A percentile compares a stretch with the other conserved stretches of the same genome.
Conservation (phyloP, 495 filamentous ascomycete genomes). For the Entonaema liquescens region DNA sequence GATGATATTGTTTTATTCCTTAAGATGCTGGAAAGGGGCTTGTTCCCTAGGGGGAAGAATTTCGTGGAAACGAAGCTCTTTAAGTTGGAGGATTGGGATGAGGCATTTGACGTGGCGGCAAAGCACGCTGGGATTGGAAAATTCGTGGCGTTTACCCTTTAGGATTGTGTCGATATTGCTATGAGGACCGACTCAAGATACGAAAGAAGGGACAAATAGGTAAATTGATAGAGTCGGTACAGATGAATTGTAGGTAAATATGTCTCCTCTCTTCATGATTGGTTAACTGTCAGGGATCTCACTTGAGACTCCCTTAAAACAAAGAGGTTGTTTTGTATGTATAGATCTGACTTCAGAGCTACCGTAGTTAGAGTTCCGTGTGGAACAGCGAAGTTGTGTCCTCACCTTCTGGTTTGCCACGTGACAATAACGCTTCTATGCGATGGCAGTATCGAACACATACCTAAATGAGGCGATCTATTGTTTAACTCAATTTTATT, state of each 20-base stretch:
- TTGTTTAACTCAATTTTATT: neutral
- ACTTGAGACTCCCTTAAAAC: no score
- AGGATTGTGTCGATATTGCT: neutral
- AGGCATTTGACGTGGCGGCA: slow-evolving; percentile 43
- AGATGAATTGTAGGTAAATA: neutral
- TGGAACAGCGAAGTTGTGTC: no score
- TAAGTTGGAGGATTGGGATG: slow-evolving; percentile 46
- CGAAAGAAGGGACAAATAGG: neutral
- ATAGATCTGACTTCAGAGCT: no score
- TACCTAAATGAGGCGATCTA: neutral
- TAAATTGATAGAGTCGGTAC: neutral
- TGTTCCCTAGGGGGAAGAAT: slow-evolving; percentile 43
- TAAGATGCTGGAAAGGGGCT: slow-evolving; percentile 46
- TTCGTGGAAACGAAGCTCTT: slow-evolving; percentile 45
- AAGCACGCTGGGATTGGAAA: slow-evolving; percentile 44
- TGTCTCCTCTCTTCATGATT: neutral
- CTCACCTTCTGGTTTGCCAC: no score
- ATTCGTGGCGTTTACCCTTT: slow-evolving; percentile 39
- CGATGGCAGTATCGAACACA: no score
- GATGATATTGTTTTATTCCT: slow-evolving; percentile 44
- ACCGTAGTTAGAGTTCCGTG: no score
- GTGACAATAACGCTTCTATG: no score
- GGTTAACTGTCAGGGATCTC: no score
- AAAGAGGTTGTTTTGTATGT: no score
- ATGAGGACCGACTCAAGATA: neutral